Evolutionary conservation across 2,329 filamentous ascomycete species (phyloP).

Genomic region (Venturia oleaginea): DNA sequence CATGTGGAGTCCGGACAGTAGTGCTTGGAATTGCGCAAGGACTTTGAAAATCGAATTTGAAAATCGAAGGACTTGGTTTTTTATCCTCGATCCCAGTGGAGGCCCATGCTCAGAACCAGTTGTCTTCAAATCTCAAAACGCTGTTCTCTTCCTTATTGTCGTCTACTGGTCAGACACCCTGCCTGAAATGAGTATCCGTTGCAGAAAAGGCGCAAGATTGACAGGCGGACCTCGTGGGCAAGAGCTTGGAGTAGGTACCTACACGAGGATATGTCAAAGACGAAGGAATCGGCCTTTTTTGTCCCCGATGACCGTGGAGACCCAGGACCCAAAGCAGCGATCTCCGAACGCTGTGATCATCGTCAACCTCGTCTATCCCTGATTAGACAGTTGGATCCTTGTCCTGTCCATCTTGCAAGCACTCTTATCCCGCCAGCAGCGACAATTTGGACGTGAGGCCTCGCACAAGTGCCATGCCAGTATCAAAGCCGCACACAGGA

Average conservation of each 20-base stretch:
- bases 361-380: not conserved
- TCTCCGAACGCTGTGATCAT: not conserved
- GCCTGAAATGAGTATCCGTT: not conserved
- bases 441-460: not conserved
- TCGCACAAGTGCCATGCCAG: not conserved
- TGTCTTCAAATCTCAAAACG: too few species aligned
- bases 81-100: too few species aligned
- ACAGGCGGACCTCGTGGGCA: not conserved
- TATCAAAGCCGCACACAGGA: not conserved
- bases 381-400: not conserved
- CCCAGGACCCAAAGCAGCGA: not conserved
- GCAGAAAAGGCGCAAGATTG: not conserved
- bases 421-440: not conserved
- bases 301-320: not conserved
- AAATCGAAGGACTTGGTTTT: too few species aligned
- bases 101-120: too few species aligned
- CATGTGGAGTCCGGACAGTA: too few species aligned
- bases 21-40: too few species aligned
- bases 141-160: too few species aligned
- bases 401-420: not conserved
- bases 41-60: too few species aligned
- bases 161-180: too few species aligned
- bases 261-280: not conserved
- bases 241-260: not conserved
- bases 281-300: not conserved